Base-by-base conservation (phyloP, 148 eudicot genomes). In the Silene uniflora region DNA sequence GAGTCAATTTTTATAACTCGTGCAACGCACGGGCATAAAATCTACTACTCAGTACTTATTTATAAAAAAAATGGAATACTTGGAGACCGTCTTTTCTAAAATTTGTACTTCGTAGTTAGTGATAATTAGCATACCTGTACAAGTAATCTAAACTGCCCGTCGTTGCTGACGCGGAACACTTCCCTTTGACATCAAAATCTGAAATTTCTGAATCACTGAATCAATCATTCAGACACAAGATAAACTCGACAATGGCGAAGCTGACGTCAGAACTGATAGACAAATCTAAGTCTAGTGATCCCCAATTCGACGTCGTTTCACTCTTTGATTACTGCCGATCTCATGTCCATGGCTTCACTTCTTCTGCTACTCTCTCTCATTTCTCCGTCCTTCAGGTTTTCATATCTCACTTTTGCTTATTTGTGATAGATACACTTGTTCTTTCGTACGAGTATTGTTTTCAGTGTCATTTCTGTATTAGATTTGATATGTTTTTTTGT, bases 291-390 rank as follows among this genome's bases (percentile, higher is more conserved):
- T 14, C 69, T 13, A 80, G 86, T 16, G 82, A 85, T 29, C 89
- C 81, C 70, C 75, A 69, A 42, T 85, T 93, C 75, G 87, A 93
- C 76, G 39, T 76, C 69, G 83, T 80, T 35, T 79, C 92, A 6
- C 75, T 93, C 79, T 69, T 91, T 47, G 77, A 88, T 61, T 91
- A 91, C 75, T 86, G 91, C 49, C 83, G 87, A 16, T 77, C 86
- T 46, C 74, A 89, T 75, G 81, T 93, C 76, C 73, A 81, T 32
- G 97, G 89, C 75, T 93, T 93, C 77, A 97, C 98, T 69, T 58
- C 68, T 13, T 78, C 80, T 9, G 76, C 82, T 23, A 55, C 83
- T 10, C 90, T 88, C 29, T 83, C 94, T 52, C 76, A 80, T 5
- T 83, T 91, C 79, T 83, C 88, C 58, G 73, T 89, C 72, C 89